Evolutionary conservation across 495 filamentous ascomycete species (phyloP).

Genomic region (Penicillium maclennaniae): DNA sequence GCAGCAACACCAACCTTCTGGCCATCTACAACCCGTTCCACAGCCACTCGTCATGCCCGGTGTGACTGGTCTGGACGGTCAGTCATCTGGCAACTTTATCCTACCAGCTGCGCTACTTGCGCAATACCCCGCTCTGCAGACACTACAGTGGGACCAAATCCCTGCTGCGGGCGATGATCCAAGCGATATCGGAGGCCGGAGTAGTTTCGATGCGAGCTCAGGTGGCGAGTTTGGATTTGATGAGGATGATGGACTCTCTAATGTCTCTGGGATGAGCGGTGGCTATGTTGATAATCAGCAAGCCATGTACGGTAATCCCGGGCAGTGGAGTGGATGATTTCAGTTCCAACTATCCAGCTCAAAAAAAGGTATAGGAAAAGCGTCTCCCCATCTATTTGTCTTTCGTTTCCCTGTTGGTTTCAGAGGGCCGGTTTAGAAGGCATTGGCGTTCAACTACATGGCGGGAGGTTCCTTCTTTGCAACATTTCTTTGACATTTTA

Average conservation of each 20-base stretch:
- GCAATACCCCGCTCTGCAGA: constrained; percentile 87
- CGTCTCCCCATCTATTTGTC: background rate
- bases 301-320: constrained; percentile 30
- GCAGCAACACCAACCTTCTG: constrained; percentile 23
- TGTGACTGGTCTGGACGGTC: constrained; percentile 38
- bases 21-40: constrained; percentile 40
- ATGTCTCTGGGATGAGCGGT: constrained; percentile 35
- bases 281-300: constrained; percentile 33
- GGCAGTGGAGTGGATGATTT: constrained; percentile 30
- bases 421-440: constrained; percentile 11
- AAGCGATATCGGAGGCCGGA: constrained; percentile 71
- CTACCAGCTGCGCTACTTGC: constrained; percentile 83
- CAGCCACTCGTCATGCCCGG: constrained; percentile 42
- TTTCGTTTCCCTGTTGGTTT: background rate
- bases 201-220: constrained; percentile 87
- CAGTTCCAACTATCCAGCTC: background rate
- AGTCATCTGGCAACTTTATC: constrained; percentile 53
- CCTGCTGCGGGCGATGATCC: constrained; percentile 53
- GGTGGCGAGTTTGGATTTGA: constrained; percentile 53
- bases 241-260: constrained; percentile 43
- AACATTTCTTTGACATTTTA: background rate
- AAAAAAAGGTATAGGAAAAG: background rate
- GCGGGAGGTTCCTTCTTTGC: background rate
- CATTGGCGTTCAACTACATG: constrained; percentile 34
- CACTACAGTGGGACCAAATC: constrained; percentile 71